Percentiles rank a stretch among this genome's conserved stretches.
Evolutionary conservation across 163 green algal species (phyloP).

Genomic region (Prototheca wickerhamii): DNA sequence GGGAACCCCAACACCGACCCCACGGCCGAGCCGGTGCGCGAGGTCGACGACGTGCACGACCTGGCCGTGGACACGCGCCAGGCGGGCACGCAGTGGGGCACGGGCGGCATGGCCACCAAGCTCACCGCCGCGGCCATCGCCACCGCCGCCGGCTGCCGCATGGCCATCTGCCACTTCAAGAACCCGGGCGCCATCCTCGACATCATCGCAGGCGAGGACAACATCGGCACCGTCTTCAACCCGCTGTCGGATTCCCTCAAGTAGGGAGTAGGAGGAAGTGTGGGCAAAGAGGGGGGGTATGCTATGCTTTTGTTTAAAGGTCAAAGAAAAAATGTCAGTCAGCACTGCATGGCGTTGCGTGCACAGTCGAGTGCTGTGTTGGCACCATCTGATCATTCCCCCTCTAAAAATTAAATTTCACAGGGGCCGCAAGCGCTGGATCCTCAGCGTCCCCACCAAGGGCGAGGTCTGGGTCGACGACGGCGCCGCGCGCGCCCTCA

Average conservation of each 20-base stretch:
- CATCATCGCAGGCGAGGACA: conserved; percentile 45
- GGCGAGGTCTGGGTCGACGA: conserved; percentile 63
- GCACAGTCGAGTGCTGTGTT: not conserved
- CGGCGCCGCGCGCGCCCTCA: conserved; percentile 58
- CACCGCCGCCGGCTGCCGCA: conserved; percentile 70
- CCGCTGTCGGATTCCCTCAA: conserved; percentile 29
- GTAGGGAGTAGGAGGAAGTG: not conserved
- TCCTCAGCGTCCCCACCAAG: conserved; percentile 57
- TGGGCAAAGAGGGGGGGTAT: not conserved
- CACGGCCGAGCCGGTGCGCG: conserved; percentile 50
- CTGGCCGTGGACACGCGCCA: conserved; percentile 65
- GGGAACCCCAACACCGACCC: conserved; percentile 62
- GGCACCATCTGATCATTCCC: not conserved
- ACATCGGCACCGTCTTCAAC: conserved; percentile 62
- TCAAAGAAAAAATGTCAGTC: too few species aligned
- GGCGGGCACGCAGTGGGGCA: conserved; percentile 61
- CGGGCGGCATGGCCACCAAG: conserved; percentile 90
- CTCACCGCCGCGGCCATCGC: conserved; percentile 84
- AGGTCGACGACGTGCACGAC: conserved; percentile 61
- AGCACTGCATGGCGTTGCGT: too few species aligned
- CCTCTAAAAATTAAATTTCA: too few species aligned
- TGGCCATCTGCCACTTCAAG: conserved; percentile 59
- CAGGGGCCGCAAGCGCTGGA: conserved; percentile 78
- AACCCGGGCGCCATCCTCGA: conserved; percentile 37
- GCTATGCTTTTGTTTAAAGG: not conserved